Evolutionary conservation across 2,329 filamentous ascomycete species (phyloP).

Genomic region (Rhynchosporium secalis): DNA sequence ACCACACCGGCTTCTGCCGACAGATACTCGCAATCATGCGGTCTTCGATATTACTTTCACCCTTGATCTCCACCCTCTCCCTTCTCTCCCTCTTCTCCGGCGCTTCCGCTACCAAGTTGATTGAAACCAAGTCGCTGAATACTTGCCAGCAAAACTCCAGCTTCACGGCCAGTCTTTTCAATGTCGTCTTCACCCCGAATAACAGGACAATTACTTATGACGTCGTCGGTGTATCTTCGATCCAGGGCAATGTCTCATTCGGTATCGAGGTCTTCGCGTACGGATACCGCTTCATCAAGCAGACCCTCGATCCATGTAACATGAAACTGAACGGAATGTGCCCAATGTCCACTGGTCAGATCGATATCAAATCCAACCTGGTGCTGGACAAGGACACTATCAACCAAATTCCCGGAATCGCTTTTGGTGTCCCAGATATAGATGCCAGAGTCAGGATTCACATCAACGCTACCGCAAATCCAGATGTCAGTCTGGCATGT

Average conservation of each 20-base stretch:
- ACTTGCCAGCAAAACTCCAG: conserved; percentile 81
- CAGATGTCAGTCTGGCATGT: conserved; percentile 70
- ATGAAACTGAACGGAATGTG: conserved; percentile 73
- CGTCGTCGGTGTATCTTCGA: conserved; percentile 78
- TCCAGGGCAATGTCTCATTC: conserved; percentile 79
- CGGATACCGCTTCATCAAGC: conserved; percentile 69
- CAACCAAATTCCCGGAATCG: conserved; percentile 72
- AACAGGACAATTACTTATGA: conserved; percentile 74
- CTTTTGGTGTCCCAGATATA: conserved; percentile 86
- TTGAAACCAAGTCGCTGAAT: conserved; percentile 81
- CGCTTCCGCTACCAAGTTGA: conserved; percentile 35
- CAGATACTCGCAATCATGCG: conserved; percentile 35
- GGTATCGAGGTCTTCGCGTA: conserved; percentile 78
- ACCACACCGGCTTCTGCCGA: conserved; percentile 33
- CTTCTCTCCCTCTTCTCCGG: conserved; percentile 35
- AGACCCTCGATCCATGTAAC: conserved; percentile 74
- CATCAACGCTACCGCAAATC: conserved; percentile 67
- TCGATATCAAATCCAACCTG: conserved; percentile 74
- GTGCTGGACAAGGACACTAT: conserved; percentile 58
- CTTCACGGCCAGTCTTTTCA: conserved; percentile 86
- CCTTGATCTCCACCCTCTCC: conserved; percentile 34
- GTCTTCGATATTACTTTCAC: conserved; percentile 33
- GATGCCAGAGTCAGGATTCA: conserved; percentile 82
- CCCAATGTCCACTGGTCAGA: conserved; percentile 84
- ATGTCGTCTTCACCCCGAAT: conserved; percentile 74